phyloP scores from a whole-genome alignment of 1,284 basidiomycete genomes.

The Ceratobasidium sp. region DNA sequence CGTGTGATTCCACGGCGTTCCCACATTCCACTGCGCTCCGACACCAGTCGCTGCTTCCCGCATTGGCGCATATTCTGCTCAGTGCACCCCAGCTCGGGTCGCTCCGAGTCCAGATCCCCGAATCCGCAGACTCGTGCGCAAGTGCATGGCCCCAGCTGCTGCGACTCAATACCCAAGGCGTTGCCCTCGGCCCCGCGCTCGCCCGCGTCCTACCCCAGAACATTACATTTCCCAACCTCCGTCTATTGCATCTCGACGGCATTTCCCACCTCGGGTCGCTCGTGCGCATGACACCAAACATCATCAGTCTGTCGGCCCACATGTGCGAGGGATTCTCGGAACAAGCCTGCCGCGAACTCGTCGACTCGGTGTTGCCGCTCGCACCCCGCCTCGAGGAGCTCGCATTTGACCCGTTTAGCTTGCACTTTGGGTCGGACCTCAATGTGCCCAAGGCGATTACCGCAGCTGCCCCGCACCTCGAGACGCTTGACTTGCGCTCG shows the following conservation, averaged over 20 bases:
- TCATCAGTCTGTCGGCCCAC: conserved; percentile 16
- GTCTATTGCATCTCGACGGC: conserved; percentile 20
- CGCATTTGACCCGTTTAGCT: conserved; percentile 21
- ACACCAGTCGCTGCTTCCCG: background rate
- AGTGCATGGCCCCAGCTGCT: conserved; percentile 26
- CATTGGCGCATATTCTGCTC: conserved; percentile 28
- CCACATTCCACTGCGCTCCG: background rate
- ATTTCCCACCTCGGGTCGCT: conserved; percentile 13
- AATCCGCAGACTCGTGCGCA: background rate
- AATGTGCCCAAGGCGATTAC: conserved; percentile 23
- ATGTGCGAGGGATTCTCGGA: conserved; percentile 32
- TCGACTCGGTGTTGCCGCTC: conserved; percentile 4
- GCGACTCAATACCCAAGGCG: conserved; percentile 14
- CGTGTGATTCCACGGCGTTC: conserved; percentile 5
- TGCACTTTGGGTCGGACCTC: conserved; percentile 9
- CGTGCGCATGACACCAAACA: conserved; percentile 16
- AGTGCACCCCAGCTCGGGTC: conserved; percentile 10
- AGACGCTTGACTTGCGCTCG: conserved; percentile 22
- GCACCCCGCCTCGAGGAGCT: conserved; percentile 21
- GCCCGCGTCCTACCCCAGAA: conserved; percentile 17
- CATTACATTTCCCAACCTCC: conserved; percentile 27
- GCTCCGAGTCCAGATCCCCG: conserved; percentile 23
- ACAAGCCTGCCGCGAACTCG: conserved; percentile 13
- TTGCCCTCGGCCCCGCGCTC: conserved; percentile 13
- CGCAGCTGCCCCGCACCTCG: background rate